Percentiles rank a stretch among this genome's conserved stretches.
Conservation (phyloP, 495 filamentous ascomycete genomes). For the Daldinia grandis region DNA sequence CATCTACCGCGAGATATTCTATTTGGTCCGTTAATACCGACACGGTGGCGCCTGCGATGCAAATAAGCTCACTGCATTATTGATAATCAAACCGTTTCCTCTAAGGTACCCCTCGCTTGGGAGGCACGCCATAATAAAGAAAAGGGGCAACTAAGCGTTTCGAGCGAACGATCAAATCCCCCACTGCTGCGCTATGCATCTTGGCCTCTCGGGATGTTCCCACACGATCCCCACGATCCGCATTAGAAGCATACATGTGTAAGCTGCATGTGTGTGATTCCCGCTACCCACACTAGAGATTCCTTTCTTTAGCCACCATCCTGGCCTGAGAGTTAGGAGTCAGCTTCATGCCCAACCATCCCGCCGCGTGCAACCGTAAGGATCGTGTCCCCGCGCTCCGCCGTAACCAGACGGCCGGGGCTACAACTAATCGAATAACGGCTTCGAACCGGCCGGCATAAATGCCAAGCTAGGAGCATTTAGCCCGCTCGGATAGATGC, state of each 20-base stretch:
- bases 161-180: constrained; percentile 30
- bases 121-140: neutral
- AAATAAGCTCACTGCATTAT: constrained; percentile 15
- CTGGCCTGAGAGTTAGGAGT: constrained; percentile 26
- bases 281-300: constrained; percentile 8
- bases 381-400: constrained; percentile 18
- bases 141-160: constrained; percentile 12
- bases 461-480: constrained; percentile 26
- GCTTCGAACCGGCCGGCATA: constrained; percentile 11
- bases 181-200: constrained; percentile 19
- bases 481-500: constrained; percentile 7
- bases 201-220: constrained; percentile 27
- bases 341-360: constrained; percentile 29
- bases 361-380: constrained; percentile 22
- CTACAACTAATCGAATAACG: constrained; percentile 21
- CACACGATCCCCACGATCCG: constrained; percentile 34
- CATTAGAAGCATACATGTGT: constrained; percentile 10
- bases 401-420: constrained; percentile 23
- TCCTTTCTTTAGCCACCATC: constrained; percentile 6
- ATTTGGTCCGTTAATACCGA: constrained; percentile 22
- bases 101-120: constrained; percentile 2
- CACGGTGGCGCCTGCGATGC: constrained; percentile 28
- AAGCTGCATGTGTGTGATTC: constrained; percentile 25
- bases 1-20: constrained; percentile 20
- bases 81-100: constrained; percentile 11